phyloP scores from a whole-genome alignment of 2,329 filamentous ascomycete genomes.

The Ceratocystis papillata region DNA sequence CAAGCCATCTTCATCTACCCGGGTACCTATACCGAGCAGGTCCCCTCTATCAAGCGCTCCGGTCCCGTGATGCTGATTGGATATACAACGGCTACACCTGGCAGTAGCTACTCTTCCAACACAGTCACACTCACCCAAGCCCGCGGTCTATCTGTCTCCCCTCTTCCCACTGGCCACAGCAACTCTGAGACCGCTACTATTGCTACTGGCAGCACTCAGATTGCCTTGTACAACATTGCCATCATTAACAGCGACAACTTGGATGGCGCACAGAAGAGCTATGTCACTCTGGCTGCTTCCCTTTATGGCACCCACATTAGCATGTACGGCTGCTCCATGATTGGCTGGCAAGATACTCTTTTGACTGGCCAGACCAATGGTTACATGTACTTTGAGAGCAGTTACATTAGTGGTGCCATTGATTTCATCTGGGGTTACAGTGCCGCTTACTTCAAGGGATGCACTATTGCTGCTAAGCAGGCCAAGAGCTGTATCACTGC shows the following conservation, averaged over 20 bases:
- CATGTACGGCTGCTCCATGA: conserved; percentile 36
- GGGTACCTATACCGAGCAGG: conserved; percentile 51
- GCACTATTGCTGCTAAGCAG: conserved; percentile 30
- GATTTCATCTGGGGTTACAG: conserved; percentile 33
- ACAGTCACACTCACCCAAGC: conserved; percentile 41
- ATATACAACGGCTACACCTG: conserved; percentile 41
- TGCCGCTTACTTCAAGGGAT: conserved; percentile 34
- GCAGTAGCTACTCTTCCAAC: conserved; percentile 43
- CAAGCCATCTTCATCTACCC: conserved; percentile 33
- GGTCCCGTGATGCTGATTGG: conserved; percentile 49
- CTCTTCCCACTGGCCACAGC: conserved; percentile 30
- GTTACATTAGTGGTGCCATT: conserved; percentile 39
- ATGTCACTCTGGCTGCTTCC: conserved; percentile 33
- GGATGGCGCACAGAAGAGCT: conserved; percentile 38
- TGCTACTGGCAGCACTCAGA: conserved; percentile 37
- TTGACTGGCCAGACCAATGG: conserved; percentile 35
- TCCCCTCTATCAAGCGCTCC: conserved; percentile 41
- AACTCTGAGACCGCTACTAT: conserved; percentile 45
- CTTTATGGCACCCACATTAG: conserved; percentile 18
- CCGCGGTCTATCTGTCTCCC: conserved; percentile 29
- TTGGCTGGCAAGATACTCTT: conserved; percentile 43
- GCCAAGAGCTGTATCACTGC: conserved; percentile 30
- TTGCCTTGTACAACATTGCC: conserved; percentile 54
- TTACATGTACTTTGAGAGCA: conserved; percentile 38
- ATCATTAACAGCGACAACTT: conserved; percentile 38